phyloP scores from a whole-genome alignment of 192 early-diverging fungal species.

The Globomyces pollinis-pini region DNA sequence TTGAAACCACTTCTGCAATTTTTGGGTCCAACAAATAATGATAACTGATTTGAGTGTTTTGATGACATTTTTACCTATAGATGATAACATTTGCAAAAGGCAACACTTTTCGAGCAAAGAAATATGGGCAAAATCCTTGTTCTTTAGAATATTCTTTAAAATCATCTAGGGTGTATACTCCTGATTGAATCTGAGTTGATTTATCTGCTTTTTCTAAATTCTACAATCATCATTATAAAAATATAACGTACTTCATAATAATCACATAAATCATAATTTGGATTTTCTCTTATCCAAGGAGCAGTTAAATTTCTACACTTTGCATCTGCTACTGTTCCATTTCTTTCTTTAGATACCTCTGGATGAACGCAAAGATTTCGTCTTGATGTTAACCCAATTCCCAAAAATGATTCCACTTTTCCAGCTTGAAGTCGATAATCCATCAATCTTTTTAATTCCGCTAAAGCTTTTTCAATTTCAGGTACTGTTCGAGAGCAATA shows the following conservation, averaged over 20 bases:
- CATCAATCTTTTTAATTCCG: conserved; percentile 88
- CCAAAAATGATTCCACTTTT: conserved; percentile 71
- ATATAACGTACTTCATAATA: no score
- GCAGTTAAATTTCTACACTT: conserved; percentile 88
- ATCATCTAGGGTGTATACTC: conserved; percentile 96
- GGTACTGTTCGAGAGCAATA: conserved; percentile 99
- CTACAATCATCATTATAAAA: no score
- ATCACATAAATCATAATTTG: conserved; percentile 55
- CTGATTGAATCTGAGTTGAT: conserved; percentile 62
- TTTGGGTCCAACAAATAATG: conserved; percentile 99
- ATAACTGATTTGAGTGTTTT: no score
- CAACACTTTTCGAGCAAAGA: conserved; percentile 76
- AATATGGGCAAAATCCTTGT: conserved; percentile 89
- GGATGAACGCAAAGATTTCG: conserved; percentile 94
- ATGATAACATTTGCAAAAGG: conserved; percentile 92
- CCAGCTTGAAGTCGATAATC: conserved; percentile 69
- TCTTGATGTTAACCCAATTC: conserved; percentile 85
- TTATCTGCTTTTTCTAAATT: conserved; percentile 58
- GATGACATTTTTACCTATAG: no score
- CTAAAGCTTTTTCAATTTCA: conserved; percentile 97
- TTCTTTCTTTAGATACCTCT: conserved; percentile 77
- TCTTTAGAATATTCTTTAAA: conserved; percentile 69
- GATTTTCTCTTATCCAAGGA: conserved; percentile 80
- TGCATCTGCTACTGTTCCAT: conserved; percentile 80
- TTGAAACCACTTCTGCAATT: conserved; percentile 94